phyloP scores from a whole-genome alignment of 768 basidiomycete species.

The Lentinula boryana region DNA sequence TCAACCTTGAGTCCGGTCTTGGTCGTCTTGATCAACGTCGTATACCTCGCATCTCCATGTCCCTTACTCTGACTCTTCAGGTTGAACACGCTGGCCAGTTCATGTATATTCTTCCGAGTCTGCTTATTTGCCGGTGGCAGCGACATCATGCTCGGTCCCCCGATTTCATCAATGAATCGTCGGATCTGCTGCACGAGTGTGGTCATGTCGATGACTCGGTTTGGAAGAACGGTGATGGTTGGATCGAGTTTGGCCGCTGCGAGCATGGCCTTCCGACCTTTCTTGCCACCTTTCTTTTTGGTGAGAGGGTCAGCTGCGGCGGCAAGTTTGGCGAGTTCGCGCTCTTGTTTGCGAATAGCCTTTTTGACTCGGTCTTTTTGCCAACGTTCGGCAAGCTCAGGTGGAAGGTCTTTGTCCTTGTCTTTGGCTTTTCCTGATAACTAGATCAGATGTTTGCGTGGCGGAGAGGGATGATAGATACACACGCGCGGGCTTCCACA shows the following conservation, averaged over 20 bases:
- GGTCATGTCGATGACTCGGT: constrained; percentile 55
- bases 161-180: constrained; percentile 56
- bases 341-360: constrained; percentile 63
- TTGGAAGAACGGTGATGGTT: constrained; percentile 34
- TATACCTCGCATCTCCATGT: constrained; percentile 62
- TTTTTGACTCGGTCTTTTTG: constrained; percentile 79
- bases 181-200: constrained; percentile 69
- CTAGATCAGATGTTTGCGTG: neutral
- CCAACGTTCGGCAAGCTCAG: constrained; percentile 66
- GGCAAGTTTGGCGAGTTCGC: constrained; percentile 49
- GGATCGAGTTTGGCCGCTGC: constrained; percentile 47
- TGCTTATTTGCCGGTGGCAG: constrained; percentile 77
- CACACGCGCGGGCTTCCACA: constrained; percentile 48
- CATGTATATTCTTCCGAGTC: constrained; percentile 68
- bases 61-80: constrained; percentile 78
- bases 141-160: constrained; percentile 46
- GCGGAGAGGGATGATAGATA: constrained; percentile 8
- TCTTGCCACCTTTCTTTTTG: constrained; percentile 60
- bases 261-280: constrained; percentile 62
- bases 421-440: constrained; percentile 41
- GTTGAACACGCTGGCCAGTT: constrained; percentile 73
- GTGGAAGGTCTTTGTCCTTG: constrained; percentile 44
- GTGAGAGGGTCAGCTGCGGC: constrained; percentile 59
- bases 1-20: constrained; percentile 48
- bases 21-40: constrained; percentile 67